Evolutionary conservation across 2,329 filamentous ascomycete species (phyloP).

Genomic region (Fusarium coffeatum): DNA sequence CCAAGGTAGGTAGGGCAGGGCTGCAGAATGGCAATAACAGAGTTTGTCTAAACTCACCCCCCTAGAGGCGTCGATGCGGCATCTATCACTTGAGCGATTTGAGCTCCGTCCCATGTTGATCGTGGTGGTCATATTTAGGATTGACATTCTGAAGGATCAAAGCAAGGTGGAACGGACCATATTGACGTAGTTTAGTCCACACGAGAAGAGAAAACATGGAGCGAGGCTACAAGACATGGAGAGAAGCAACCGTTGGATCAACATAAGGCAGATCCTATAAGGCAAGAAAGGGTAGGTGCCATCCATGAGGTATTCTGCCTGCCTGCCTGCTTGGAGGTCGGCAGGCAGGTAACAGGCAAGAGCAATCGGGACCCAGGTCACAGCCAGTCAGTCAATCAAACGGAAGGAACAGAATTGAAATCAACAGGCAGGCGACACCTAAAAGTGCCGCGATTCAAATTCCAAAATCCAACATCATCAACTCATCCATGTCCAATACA

Average conservation of each 20-base stretch:
- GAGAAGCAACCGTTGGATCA: slow-evolving; percentile 2
- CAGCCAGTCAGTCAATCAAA: background rate
- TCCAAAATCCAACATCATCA: background rate
- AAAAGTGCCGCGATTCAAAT: slow-evolving; percentile 3
- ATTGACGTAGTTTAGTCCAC: background rate
- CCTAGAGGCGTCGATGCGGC: slow-evolving; percentile 1
- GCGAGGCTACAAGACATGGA: background rate
- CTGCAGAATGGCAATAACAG: slow-evolving; percentile 17
- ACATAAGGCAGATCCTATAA: slow-evolving; percentile 2
- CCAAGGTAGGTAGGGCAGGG: slow-evolving; percentile 29
- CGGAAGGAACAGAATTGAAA: background rate
- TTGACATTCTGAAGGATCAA: background rate
- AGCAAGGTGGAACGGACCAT: background rate
- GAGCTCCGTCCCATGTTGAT: slow-evolving; percentile 14
- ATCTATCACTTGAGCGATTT: background rate
- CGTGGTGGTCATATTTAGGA: background rate
- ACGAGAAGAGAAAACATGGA: background rate
- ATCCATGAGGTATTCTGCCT: background rate
- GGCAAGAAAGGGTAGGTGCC: slow-evolving; percentile 2
- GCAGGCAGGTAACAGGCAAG: slow-evolving; percentile 7
- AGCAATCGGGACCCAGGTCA: background rate
- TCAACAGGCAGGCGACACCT: background rate
- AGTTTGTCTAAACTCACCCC: slow-evolving; percentile 16
- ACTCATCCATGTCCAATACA: background rate
- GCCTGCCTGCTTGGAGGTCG: background rate